Conservation (phyloP, 495 filamentous ascomycete genomes). For the Aspergillus asperescens region DNA sequence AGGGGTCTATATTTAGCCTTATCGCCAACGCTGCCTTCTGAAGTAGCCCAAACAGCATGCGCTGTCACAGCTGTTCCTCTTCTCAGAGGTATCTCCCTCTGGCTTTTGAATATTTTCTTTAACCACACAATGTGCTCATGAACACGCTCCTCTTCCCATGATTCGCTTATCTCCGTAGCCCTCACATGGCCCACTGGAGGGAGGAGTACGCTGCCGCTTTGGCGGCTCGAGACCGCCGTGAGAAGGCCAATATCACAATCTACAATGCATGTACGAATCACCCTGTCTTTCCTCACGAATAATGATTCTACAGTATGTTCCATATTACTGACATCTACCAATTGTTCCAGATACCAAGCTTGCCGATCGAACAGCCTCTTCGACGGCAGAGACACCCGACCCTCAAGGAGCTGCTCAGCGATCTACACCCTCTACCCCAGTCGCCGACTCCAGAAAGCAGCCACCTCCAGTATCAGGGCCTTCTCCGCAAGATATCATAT, state of each 20-base stretch:
- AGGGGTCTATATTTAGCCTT: too few species aligned
- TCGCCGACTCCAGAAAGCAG: constrained; percentile 24
- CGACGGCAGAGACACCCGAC: constrained; percentile 27
- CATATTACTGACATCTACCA: constrained; percentile 2
- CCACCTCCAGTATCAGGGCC: constrained; percentile 15
- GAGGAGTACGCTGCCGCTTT: constrained; percentile 53
- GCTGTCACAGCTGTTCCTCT: background rate
- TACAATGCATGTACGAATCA: constrained; percentile 52
- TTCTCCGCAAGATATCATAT: constrained; percentile 34
- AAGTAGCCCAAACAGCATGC: too few species aligned
- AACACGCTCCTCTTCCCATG: constrained; percentile 15
- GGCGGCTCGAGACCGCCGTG: constrained; percentile 49
- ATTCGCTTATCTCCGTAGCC: constrained; percentile 20
- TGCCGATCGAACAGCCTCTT: constrained; percentile 60
- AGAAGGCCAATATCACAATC: constrained; percentile 51
- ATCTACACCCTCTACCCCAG: constrained; percentile 13
- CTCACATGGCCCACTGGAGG: constrained; percentile 51
- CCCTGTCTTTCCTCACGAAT: background rate
- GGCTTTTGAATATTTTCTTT: background rate
- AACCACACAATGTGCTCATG: constrained; percentile 7
- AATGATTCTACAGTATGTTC: background rate
- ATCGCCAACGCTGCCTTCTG: too few species aligned
- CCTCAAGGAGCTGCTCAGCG: constrained; percentile 14
- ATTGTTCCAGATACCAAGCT: constrained; percentile 56
- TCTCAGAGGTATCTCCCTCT: background rate